Conservation (phyloP, 2,329 filamentous ascomycete genomes). For the Neonectria ditissima region DNA sequence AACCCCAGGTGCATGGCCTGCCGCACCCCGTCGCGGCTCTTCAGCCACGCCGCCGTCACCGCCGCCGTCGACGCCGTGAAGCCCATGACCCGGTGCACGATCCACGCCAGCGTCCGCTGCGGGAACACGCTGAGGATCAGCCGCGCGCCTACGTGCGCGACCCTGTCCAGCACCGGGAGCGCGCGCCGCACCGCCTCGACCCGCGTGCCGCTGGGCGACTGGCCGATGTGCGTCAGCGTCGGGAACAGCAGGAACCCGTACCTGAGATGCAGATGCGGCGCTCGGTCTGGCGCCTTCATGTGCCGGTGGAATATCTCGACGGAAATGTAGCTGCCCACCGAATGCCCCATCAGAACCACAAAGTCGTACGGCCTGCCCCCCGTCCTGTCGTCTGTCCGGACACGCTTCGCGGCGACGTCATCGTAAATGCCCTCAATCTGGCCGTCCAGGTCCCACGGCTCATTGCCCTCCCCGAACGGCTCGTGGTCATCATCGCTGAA, state of each 20-base stretch:
- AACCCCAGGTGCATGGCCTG: constrained; percentile 70
- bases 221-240: constrained; percentile 77
- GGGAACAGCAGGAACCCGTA: constrained; percentile 77
- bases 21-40: constrained; percentile 67
- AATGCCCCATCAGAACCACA: constrained; percentile 79
- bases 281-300: constrained; percentile 50
- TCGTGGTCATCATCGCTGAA: constrained; percentile 67
- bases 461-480: constrained; percentile 55
- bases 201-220: constrained; percentile 69
- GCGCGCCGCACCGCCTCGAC: constrained; percentile 52
- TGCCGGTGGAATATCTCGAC: constrained; percentile 75
- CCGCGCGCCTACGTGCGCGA: constrained; percentile 56
- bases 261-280: constrained; percentile 56
- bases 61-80: constrained; percentile 62
- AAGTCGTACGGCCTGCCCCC: constrained; percentile 59
- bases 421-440: constrained; percentile 62
- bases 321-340: constrained; percentile 78
- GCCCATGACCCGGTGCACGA: constrained; percentile 58
- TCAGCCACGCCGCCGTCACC: constrained; percentile 66
- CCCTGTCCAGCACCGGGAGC: constrained; percentile 55
- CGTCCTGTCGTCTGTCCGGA: constrained; percentile 45
- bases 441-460: constrained; percentile 64
- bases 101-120: constrained; percentile 52
- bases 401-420: constrained; percentile 50
- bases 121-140: constrained; percentile 58